Base-by-base conservation (phyloP, 176 grass and related monocot genomes). In the Metroxylon sagu region DNA sequence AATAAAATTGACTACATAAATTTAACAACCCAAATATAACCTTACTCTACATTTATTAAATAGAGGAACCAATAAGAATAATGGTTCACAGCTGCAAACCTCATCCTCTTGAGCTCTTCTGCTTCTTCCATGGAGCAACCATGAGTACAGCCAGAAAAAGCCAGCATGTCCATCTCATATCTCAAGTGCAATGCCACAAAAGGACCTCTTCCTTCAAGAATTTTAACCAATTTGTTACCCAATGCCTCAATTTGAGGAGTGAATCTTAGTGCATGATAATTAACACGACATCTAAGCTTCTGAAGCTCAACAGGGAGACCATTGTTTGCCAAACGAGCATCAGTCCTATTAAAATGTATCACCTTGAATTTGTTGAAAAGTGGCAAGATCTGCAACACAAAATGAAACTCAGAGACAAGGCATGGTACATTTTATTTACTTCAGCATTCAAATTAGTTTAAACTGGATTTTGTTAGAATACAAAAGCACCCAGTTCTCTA, bases 81-180 rank as follows among this genome's bases (percentile, higher is more conserved):
- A 16, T 14, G n/a, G 30, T 1, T 56, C 16, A 19, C 16, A 19
- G 70, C n/a, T 48, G 18, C 71, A 76, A 58, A 95, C 91, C 91
- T 96, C 77, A 90, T 82, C 68, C 70, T 90, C 85, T 79, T 90
- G 12, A 96, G 84, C n/a, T 90, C 86, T 65, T 90, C 83, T 18
- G 86, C 68, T 82, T 96, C 91, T 82, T 77, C 70, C 19, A 5
- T 65, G 70, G 84, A 90, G 71, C 88, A 88, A 54, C 68, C 91
- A 73, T 96, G 83, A 62, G 82, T 87, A 60, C 91, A 96, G 76
- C 91, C 91, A 61, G 91, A 96, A 80, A 96, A 96, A 54, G 91
- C 86, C 26, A 96, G 80, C 91, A 96, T 90, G 50, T 96, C 91
- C 91, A 90, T 96, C 79, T 96, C 91, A 66, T 90, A 96, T 65